Evolutionary conservation across 352 stramenopile species (phyloP), one percentile per base, ranked within the genome.

Genomic region (Thalassiosira livingstoniorum): DNA sequence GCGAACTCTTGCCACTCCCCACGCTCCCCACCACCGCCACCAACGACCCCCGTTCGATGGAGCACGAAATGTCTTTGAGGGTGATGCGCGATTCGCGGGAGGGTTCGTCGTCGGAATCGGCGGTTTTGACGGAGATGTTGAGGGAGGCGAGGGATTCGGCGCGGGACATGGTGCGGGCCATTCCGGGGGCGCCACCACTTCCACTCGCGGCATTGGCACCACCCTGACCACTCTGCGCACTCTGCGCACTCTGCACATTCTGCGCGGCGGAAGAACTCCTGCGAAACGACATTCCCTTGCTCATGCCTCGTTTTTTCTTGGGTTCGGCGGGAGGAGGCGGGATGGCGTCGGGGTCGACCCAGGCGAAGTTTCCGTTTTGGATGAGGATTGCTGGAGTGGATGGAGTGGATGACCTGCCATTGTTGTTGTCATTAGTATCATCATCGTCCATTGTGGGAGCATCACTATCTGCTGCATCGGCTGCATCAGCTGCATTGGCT

Each of bases 1-100:
- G 92, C 0, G 96, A 98, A 23, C 93, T 97, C 74, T 99, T 99
- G 18, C 97, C 97, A 75, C 91, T 96, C 1, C 97, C 97, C 2
- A 99, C 96, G 0, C 91, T 81, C 5, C 98, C 98, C 39, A 99
- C 94, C 4, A 99, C 87, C 11, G 96, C 89, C 1, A 98, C 96
- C 4, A 99, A 82, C 69, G 96, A 93, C 21, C 96, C 96, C 32
- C 91, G 87, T 29, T 93, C 78, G 72, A 98, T 96, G 5, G 87
- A 83, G n/a, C 97, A 89, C 1, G 90, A 95, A 31, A 98, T 92
- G 58, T 94, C 84, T 29, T 93, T 86, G 31, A 97, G 70, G 34
- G 72, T 70, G 43, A 80, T 69, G 21, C 57, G 53, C n/a, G 35
- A 57, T 54, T 88, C 69, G 4, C 55, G 62, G 27, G 18, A 73